Conservation (phyloP, 208 protist genomes). For the Leishmania mexicana region DNA sequence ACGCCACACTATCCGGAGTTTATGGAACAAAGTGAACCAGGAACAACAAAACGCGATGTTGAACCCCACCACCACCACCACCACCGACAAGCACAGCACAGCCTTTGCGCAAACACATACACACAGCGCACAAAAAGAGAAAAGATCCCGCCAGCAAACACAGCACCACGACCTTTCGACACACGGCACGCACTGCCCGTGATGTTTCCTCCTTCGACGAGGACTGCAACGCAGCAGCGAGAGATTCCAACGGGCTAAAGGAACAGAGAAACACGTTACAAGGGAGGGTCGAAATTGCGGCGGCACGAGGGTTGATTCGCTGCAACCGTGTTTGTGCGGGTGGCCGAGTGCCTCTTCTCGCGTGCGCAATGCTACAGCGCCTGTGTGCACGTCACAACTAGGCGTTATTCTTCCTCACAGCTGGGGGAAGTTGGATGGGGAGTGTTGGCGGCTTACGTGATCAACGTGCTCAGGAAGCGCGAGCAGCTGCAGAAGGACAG, state of each 20-base stretch:
- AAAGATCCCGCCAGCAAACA: not conserved
- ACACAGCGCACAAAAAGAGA: not conserved
- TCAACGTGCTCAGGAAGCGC: not conserved
- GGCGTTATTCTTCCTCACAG: not conserved
- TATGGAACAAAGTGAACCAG: not conserved
- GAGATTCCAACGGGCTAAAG: not conserved
- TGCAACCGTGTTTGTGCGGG: not conserved
- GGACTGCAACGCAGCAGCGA: not conserved
- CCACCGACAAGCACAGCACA: not conserved
- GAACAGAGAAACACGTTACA: not conserved
- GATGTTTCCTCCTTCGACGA: too few relatives aligned
- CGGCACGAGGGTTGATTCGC: not conserved
- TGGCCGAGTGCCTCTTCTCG: not conserved
- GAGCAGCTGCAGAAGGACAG: not conserved
- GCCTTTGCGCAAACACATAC: not conserved
- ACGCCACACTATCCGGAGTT: not conserved
- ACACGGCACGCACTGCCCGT: not conserved
- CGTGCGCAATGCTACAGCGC: not conserved
- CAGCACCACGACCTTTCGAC: not conserved
- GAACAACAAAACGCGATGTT: not conserved
- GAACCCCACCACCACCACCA: not conserved
- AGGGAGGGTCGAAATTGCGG: not conserved
- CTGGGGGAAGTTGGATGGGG: not conserved
- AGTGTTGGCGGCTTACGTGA: not conserved
- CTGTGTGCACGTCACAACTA: not conserved